Percentiles rank a stretch among this genome's conserved stretches.
Evolutionary conservation across 2,329 filamentous ascomycete genomes (phyloP).

Genomic region (Biscogniauxia sp.): DNA sequence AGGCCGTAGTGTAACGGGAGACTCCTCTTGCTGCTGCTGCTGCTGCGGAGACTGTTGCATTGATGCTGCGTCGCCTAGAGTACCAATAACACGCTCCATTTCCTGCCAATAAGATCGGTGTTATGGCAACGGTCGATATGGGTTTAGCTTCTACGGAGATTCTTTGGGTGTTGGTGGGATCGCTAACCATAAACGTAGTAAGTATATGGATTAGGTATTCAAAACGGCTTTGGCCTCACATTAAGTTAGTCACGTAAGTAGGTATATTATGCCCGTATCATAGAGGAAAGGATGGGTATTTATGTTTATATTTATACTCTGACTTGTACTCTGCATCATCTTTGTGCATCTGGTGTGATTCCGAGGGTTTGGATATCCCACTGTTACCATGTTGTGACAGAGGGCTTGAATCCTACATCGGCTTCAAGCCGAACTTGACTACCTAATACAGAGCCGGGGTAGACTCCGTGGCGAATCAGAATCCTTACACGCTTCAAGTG

Average conservation of each 20-base stretch:
- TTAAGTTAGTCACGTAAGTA: no score
- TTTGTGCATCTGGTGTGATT: neutral
- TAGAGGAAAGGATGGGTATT: no score
- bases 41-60: neutral
- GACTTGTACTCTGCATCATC: neutral
- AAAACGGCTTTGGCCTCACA: no score
- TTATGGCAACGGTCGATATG: neutral
- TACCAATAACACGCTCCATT: neutral
- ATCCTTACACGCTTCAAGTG: neutral
- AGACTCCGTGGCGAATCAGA: neutral
- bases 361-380: neutral
- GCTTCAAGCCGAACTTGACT: neutral
- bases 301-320: neutral
- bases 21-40: neutral
- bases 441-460: neutral
- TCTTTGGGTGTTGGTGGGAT: neutral
- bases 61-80: neutral
- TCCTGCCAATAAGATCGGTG: neutral
- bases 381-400: neutral
- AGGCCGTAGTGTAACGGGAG: neutral
- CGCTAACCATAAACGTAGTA: neutral
- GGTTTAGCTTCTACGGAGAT: neutral
- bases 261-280: no score
- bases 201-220: neutral
- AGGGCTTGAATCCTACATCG: neutral